Evolutionary conservation across 140 eudicot genomes (phyloP), one percentile per base, ranked within the genome.

Genomic region (Oenanthe javanica): DNA sequence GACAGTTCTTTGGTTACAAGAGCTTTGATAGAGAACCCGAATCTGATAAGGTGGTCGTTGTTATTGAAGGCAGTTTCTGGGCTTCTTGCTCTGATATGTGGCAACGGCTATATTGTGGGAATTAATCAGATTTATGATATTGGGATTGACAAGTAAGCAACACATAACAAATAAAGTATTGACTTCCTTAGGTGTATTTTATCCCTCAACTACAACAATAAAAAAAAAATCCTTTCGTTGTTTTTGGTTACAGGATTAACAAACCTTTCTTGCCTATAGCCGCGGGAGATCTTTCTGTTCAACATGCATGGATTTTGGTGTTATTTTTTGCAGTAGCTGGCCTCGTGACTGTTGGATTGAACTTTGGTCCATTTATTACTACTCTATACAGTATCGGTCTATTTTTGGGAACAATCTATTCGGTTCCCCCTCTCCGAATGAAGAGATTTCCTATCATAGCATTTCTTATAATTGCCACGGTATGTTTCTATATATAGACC

Each of bases 181-280:
- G 10, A 46, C 49, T 77, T 46, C 48, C 48, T 23, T 45, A 6
- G 13, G 2, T 25, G 47, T 23, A 48, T 47, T 13, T 47, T 75
- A 27, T n/a, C 10, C 45, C 38, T 11, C 38, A 46, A 46, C 25
- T 38, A 38, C 6, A 40, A 27, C 23, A 72, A 43, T 25, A 19
- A 5, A 71, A 21, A 55, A 25, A 75, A 4, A 13, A 46, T 75
- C 5, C 6, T 27, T 19, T 3, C 4, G 13, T 76, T 49, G 43
- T 36, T 45, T 72, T 76, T 31, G 77, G 57, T 84, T 85, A 76
- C 92, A 94, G 99, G 90, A 96, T 94, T 81, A 94, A 94, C 88
- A 94, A 94, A 78, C 99, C 99, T 31, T 94, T 92, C 82, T 84
- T 94, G 79, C 99, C 99, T 48, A 94, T 94, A 61, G 99, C 99